Conservation (phyloP, 2,329 filamentous ascomycete species). For the Stromatinia cepivora region DNA sequence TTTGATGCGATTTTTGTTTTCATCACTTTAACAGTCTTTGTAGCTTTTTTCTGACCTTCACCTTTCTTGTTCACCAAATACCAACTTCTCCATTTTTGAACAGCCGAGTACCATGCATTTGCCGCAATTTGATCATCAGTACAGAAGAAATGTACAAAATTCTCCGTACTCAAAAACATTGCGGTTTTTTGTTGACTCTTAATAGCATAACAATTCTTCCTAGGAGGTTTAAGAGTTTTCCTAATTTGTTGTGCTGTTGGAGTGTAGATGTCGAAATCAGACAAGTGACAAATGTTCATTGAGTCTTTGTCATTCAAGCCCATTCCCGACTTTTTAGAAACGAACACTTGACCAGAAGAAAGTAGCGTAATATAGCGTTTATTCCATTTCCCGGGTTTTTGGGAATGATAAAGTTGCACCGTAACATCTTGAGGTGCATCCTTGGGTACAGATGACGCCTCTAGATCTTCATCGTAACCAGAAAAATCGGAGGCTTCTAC, state of each 20-base stretch:
- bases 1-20: conserved; percentile 12
- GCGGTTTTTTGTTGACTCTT: conserved; percentile 89
- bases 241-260: conserved; percentile 67
- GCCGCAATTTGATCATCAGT: conserved; percentile 70
- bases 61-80: conserved; percentile 75
- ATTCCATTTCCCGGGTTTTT: conserved; percentile 81
- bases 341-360: conserved; percentile 67
- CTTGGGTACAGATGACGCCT: conserved; percentile 62
- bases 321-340: conserved; percentile 69
- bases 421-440: conserved; percentile 65
- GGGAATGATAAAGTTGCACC: conserved; percentile 76
- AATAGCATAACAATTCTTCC: conserved; percentile 80
- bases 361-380: conserved; percentile 79
- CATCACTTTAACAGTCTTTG: conserved; percentile 31
- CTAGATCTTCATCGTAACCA: conserved; percentile 60
- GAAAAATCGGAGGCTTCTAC: conserved; percentile 61
- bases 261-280: conserved; percentile 89
- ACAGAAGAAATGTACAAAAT: conserved; percentile 90
- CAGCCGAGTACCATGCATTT: conserved; percentile 65
- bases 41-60: conserved; percentile 39
- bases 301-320: conserved; percentile 64
- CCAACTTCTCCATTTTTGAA: conserved; percentile 89
- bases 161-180: conserved; percentile 78
- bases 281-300: conserved; percentile 75
- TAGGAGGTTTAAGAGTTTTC: conserved; percentile 77